These are phyloP conservation scores for Mucor piriformis DNA, from an alignment of 371 early-diverging fungal genomes.

Conservation along the genomic window DNA sequence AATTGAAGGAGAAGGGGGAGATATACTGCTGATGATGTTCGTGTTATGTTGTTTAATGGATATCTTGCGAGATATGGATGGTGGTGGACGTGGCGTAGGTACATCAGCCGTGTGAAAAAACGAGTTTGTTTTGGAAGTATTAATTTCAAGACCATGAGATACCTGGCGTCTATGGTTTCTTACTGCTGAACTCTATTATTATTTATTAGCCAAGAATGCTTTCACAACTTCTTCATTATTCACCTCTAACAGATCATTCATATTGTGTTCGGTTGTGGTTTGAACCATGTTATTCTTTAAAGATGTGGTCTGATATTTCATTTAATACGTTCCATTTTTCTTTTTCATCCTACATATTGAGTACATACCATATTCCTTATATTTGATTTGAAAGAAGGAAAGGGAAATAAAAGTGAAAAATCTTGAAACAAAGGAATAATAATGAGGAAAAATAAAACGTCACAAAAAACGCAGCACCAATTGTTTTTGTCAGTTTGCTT, in stretches of 20 bases:
- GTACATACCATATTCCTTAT: not conserved
- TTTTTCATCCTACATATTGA: not conserved
- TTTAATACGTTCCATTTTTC: not conserved
- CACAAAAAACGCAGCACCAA: slow-evolving; percentile 2
- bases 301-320: not conserved
- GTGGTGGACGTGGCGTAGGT: slow-evolving; percentile 46
- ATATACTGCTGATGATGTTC: not conserved
- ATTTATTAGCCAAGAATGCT: too few relatives aligned
- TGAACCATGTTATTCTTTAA: not conserved
- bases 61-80: slow-evolving; percentile 31
- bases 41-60: slow-evolving; percentile 20
- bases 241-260: too few relatives aligned
- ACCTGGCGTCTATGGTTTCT: slow-evolving; percentile 33
- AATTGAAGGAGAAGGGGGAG: slow-evolving; percentile 13
- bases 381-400: not conserved
- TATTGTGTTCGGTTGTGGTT: not conserved
- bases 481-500: not conserved
- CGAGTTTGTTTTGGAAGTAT: slow-evolving; percentile 42
- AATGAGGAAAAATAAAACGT: not conserved
- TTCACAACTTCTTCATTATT: not conserved
- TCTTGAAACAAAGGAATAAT: not conserved
- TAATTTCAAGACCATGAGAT: slow-evolving; percentile 41
- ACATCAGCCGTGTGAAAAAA: slow-evolving; percentile 38
- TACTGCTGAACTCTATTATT: not conserved
- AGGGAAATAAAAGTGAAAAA: not conserved